Percentiles rank a stretch among this genome's conserved stretches.
Conservation (phyloP, 164 flowering plant genomes). For the Macadamia integrifolia region DNA sequence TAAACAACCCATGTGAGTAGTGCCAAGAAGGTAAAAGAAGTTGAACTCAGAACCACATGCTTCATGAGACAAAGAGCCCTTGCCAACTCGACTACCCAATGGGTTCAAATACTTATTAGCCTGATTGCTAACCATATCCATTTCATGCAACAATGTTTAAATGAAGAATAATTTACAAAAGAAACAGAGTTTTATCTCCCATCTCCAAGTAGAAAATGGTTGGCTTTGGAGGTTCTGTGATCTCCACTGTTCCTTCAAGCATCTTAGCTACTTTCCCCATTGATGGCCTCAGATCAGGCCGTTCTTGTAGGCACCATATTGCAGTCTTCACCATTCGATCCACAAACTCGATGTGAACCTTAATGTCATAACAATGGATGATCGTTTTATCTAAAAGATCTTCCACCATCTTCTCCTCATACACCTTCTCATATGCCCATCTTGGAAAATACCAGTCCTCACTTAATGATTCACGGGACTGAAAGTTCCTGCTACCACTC, state of each 20-base stretch:
- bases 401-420: not conserved
- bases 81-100: too few species aligned
- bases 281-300: conserved; percentile 55
- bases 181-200: too few species aligned
- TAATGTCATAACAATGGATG: conserved; percentile 33
- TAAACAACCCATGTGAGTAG: too few species aligned
- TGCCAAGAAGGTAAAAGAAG: too few species aligned
- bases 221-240: conserved; percentile 49
- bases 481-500: conserved; percentile 36
- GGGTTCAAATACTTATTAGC: too few species aligned
- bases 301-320: conserved; percentile 66
- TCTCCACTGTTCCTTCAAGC: conserved; percentile 64
- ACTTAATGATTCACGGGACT: not conserved
- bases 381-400: not conserved
- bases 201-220: conserved; percentile 38
- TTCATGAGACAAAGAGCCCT: too few species aligned
- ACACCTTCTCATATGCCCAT: not conserved
- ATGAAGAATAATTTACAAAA: too few species aligned
- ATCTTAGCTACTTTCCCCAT: conserved; percentile 77
- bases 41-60: too few species aligned
- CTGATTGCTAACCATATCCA: too few species aligned
- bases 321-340: conserved; percentile 67
- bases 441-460: not conserved
- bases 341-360: conserved; percentile 33
- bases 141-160: too few species aligned